phyloP scores from a whole-genome alignment of 495 filamentous ascomycete genomes.

The Daldinia vernicosa region DNA sequence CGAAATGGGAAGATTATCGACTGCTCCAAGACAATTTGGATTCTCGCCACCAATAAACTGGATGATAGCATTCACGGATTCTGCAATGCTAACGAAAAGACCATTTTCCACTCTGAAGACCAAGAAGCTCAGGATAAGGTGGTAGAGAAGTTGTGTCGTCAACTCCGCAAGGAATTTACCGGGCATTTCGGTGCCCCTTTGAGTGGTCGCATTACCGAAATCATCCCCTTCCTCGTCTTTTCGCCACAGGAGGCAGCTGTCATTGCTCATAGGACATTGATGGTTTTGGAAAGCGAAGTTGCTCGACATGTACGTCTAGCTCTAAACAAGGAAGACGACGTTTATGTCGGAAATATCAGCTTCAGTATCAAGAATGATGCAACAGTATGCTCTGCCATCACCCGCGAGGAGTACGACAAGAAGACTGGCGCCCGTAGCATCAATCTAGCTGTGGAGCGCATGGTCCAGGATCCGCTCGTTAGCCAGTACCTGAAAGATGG shows the following conservation, averaged over 20 bases:
- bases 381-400: conserved; percentile 18
- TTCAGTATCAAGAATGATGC: conserved; percentile 23
- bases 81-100: neutral
- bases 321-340: conserved; percentile 20
- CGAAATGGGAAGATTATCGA: neutral
- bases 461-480: conserved; percentile 15
- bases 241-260: neutral
- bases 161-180: neutral
- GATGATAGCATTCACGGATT: neutral
- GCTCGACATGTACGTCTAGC: neutral
- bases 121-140: neutral
- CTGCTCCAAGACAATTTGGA: neutral
- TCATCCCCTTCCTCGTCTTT: neutral
- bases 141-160: neutral
- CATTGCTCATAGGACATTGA: neutral
- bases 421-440: conserved; percentile 31
- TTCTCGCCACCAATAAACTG: neutral
- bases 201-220: neutral
- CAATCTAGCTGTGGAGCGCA: conserved; percentile 8
- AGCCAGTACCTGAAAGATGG: conserved; percentile 19
- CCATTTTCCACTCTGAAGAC: neutral
- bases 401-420: conserved; percentile 22
- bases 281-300: neutral
- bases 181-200: neutral
- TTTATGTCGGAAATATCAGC: conserved; percentile 25